These are phyloP conservation scores for Stachybotrys echinatus DNA, from an alignment of 2,329 filamentous ascomycete species.

Conservation along the genomic window DNA sequence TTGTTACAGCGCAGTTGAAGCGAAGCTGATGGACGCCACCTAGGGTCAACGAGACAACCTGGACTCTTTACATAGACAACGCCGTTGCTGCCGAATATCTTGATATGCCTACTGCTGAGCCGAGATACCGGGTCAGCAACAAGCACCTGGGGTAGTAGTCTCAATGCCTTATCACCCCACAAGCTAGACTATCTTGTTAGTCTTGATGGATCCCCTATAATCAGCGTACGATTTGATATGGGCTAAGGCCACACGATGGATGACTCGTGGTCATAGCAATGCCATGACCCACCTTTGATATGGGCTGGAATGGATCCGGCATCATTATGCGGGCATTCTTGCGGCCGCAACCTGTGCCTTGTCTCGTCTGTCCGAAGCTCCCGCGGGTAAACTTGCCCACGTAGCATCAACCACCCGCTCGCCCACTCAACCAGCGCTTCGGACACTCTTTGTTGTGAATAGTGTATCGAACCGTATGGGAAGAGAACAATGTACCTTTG, in stretches of 20 bases:
- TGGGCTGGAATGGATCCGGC: not conserved
- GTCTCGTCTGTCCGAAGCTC: not conserved
- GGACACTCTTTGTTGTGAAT: too few species aligned
- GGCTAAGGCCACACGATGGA: not conserved
- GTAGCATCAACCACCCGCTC: not conserved
- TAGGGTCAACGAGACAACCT: too few species aligned
- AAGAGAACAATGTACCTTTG: not conserved
- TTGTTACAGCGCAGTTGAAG: too few species aligned
- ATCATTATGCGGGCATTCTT: not conserved
- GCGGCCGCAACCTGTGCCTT: not conserved
- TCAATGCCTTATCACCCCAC: not conserved
- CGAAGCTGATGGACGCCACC: too few species aligned
- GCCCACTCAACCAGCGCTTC: not conserved
- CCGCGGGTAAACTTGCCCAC: not conserved
- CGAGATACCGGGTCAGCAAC: not conserved
- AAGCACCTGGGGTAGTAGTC: not conserved
- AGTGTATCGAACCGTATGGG: not conserved
- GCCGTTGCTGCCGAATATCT: not conserved
- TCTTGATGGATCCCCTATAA: not conserved
- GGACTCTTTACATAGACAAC: too few species aligned
- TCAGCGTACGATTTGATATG: not conserved
- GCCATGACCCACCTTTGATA: not conserved
- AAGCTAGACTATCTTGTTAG: not conserved
- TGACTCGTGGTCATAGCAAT: not conserved
- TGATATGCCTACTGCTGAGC: not conserved